Percentiles rank a stretch among this genome's conserved stretches.
phyloP scores from a whole-genome alignment of 495 filamentous ascomycete genomes.

The Neurospora pannonica region DNA sequence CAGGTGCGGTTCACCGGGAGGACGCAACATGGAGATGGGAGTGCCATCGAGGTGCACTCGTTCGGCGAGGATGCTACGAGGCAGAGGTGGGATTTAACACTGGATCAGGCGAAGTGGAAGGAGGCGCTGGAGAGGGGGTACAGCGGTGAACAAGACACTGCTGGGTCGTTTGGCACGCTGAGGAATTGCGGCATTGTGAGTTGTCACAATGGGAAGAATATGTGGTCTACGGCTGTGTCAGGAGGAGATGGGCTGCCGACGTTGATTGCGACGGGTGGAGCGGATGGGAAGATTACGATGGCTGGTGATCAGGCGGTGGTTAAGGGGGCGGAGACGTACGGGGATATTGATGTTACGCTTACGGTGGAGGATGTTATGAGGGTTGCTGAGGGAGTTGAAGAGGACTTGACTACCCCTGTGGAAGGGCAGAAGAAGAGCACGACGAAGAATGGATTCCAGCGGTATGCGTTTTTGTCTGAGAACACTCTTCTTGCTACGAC shows the following conservation, averaged over 20 bases:
- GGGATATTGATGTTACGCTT: constrained; percentile 10
- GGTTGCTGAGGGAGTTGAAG: background rate
- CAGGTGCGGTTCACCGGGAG: constrained; percentile 50
- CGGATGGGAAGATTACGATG: constrained; percentile 57
- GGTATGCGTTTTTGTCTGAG: constrained; percentile 55
- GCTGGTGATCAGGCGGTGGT: constrained; percentile 15
- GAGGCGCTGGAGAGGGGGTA: background rate
- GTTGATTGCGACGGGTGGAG: constrained; percentile 70
- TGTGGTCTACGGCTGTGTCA: constrained; percentile 66
- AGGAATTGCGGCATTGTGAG: constrained; percentile 41
- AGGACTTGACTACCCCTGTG: background rate
- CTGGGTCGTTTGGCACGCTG: constrained; percentile 27
- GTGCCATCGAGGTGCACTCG: constrained; percentile 47
- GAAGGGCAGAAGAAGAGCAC: background rate
- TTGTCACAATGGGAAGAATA: constrained; percentile 77
- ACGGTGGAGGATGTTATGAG: constrained; percentile 13
- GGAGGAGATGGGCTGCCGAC: constrained; percentile 13
- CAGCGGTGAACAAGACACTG: constrained; percentile 4
- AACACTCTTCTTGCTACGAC: constrained; percentile 50
- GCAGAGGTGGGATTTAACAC: constrained; percentile 55
- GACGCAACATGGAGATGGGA: constrained; percentile 1
- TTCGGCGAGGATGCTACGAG: constrained; percentile 72
- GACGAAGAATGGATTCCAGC: constrained; percentile 43
- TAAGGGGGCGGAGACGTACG: background rate
- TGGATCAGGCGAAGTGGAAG: constrained; percentile 11